Evolutionary conservation across 305 asterid genomes (phyloP).

Genomic region (Fraxinus sp.): DNA sequence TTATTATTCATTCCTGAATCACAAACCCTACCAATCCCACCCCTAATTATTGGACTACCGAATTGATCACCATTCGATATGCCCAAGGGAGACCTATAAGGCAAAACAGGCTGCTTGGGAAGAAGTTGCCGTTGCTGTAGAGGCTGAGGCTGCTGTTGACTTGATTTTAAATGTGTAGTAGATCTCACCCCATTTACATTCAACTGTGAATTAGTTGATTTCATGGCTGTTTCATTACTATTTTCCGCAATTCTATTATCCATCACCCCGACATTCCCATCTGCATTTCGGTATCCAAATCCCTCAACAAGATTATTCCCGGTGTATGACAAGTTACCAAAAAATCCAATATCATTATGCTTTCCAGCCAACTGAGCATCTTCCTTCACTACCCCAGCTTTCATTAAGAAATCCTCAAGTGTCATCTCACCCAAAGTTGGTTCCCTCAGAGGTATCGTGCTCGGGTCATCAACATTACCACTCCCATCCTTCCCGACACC

Average conservation of each 20-base stretch:
- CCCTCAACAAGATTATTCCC: not conserved
- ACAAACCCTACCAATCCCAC: constrained; percentile 30
- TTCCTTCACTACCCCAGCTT: not conserved
- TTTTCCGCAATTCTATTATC: not conserved
- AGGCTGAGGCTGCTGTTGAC: not conserved
- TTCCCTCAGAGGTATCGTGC: not conserved
- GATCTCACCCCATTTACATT: not conserved
- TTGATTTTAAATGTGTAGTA: not conserved
- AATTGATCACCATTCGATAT: constrained; percentile 27
- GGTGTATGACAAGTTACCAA: not conserved
- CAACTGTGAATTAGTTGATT: not conserved
- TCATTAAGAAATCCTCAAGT: constrained; percentile 36
- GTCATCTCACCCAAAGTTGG: constrained; percentile 4
- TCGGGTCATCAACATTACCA: not conserved
- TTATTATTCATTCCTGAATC: constrained; percentile 29
- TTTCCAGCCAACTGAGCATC: not conserved
- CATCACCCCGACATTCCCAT: not conserved
- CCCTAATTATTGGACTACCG: constrained; percentile 30
- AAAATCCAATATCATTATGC: not conserved
- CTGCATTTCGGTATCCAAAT: not conserved
- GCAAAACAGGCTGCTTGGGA: constrained; percentile 43
- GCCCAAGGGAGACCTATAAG: constrained; percentile 38
- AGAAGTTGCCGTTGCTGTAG: constrained; percentile 24
- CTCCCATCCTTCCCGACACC: not conserved
- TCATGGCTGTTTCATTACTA: not conserved